Evolutionary conservation across 179 eudicot genomes (phyloP).

Genomic region (Heliamphora pulchella): DNA sequence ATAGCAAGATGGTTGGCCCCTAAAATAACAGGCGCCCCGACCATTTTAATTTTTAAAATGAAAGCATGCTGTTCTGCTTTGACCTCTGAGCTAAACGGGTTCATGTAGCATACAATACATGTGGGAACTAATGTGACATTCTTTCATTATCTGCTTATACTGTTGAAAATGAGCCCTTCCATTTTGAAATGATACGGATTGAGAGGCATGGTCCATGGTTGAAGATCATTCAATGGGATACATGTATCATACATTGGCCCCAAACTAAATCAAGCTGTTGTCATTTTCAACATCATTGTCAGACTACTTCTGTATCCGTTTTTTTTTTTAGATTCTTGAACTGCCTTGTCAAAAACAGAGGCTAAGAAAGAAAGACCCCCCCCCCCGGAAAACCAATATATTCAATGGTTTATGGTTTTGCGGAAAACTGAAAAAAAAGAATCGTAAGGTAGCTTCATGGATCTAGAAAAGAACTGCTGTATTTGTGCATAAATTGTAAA

Average conservation of each 20-base stretch:
- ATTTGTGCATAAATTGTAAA: neutral
- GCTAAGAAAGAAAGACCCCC: too few species aligned
- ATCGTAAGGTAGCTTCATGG: neutral
- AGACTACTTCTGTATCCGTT: neutral
- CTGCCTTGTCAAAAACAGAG: too few species aligned
- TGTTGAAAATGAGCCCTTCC: neutral
- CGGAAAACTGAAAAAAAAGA: too few species aligned
- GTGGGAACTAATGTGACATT: neutral
- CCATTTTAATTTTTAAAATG: too few species aligned
- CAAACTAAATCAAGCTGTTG: neutral
- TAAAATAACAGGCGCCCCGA: too few species aligned
- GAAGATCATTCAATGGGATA: neutral
- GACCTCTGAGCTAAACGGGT: neutral
- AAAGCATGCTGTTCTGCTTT: neutral
- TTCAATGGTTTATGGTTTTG: neutral
- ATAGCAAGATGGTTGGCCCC: too few species aligned
- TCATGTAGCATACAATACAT: neutral
- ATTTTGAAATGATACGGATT: neutral
- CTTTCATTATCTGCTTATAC: too few species aligned
- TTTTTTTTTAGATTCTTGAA: too few species aligned
- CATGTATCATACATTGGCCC: neutral
- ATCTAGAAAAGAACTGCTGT: neutral
- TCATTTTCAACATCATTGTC: neutral
- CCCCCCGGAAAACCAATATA: neutral
- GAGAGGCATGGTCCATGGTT: neutral